Base-by-base conservation (phyloP, 495 filamentous ascomycete genomes). In the Viridothelium virens region DNA sequence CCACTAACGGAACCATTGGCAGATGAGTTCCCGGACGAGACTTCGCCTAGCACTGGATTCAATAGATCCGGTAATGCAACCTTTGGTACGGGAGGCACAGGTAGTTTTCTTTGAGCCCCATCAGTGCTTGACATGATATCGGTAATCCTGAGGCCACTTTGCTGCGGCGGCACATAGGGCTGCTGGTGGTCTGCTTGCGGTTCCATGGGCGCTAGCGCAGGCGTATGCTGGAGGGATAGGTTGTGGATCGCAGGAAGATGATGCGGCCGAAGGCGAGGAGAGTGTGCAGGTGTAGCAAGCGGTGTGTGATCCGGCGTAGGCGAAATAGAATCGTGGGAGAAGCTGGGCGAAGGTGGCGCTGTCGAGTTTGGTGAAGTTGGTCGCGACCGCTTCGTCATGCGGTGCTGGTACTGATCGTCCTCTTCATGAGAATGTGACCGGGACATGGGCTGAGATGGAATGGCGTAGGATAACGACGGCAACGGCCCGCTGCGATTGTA, bases 291-390 rank as follows among this genome's bases (percentile, higher is more conserved):
- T 1, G 94, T 98, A 38, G 92, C 94, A 53, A 97, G 83, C 6
- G 94, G 94, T 14, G 95, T 97, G 80, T 96, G 92, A 73, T 97
- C 94, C 2, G 94, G 95, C 2, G 94, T 98, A 1, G 94, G 95
- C 1, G 95, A 97, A 34, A 91, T 85, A 9, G 92, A 96, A 79
- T 95, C 93, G 77, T 96, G 90, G 5, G 94, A 96, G 79, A 96
- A 97, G 39, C 91, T 96, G n/a, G 94, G 94, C 1, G 94, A 97
- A 37, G 93, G 95, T 37, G 94, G 94, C 31, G 92, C 93, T 2
- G 94, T 97, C 48, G 91, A 96, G 76, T 91, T 88, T 16, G 94
- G 95, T 3, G 95, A 96, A 75, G 90, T 91, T 46, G 94, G 94
- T 65, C 94, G 81, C 64, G 92, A 96, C 56, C 89, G 86, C 81